Conservation (phyloP, 78 protist species). For the Speleostelium caveatum region DNA sequence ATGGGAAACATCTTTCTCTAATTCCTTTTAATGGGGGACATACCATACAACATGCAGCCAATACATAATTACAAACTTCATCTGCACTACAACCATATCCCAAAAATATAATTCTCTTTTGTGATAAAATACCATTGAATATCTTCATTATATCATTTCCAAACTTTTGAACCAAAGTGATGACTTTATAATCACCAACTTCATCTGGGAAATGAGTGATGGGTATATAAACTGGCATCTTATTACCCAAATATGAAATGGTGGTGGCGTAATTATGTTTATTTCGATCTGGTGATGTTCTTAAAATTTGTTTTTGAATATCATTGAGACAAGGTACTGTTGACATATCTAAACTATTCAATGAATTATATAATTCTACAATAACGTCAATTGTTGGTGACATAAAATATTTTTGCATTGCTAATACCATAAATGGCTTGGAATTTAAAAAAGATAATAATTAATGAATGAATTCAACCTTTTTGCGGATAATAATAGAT, state of each 20-base stretch:
- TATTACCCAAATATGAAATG: conserved; percentile 59
- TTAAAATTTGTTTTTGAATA: conserved; percentile 71
- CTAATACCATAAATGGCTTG: conserved; percentile 85
- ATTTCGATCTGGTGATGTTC: conserved; percentile 77
- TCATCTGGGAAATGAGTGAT: conserved; percentile 82
- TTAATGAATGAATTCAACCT: neutral
- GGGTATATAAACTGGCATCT: conserved; percentile 85
- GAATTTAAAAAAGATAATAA: neutral
- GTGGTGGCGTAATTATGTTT: conserved; percentile 66
- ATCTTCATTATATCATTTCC: conserved; percentile 82
- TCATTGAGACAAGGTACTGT: conserved; percentile 71
- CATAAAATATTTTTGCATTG: conserved; percentile 75
- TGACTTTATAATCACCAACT: conserved; percentile 85
- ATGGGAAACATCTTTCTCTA: conserved; percentile 81
- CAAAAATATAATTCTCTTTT: conserved; percentile 87
- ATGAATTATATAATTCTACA: conserved; percentile 80
- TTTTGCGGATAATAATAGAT: neutral
- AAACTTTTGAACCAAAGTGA: conserved; percentile 81
- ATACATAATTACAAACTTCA: conserved; percentile 79
- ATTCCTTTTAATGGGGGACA: conserved; percentile 87
- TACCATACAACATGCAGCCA: conserved; percentile 83
- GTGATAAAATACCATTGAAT: conserved; percentile 87
- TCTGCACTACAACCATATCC: conserved; percentile 84
- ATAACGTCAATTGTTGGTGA: conserved; percentile 55
- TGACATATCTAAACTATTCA: conserved; percentile 86